Evolutionary conservation across 1,284 basidiomycete species (phyloP).

Genomic region (Apiotrichum akiyoshidainum): DNA sequence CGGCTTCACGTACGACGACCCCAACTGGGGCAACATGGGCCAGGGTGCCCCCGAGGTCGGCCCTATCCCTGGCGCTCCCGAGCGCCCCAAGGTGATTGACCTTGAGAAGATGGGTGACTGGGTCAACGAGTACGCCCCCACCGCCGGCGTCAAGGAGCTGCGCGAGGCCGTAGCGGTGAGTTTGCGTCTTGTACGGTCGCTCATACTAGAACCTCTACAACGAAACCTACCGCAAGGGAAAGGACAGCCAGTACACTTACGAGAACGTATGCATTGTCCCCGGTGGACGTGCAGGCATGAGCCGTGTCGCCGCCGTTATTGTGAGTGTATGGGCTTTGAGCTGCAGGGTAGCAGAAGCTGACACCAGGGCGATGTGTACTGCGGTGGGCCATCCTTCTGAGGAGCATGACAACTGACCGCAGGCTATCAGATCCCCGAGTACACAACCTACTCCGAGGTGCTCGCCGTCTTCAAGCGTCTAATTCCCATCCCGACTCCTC

Average conservation of each 20-base stretch:
- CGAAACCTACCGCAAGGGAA: constrained; percentile 74
- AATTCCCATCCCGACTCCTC: constrained; percentile 77
- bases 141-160: constrained; percentile 75
- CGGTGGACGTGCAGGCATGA: constrained; percentile 81
- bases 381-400: constrained; percentile 12
- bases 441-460: constrained; percentile 59
- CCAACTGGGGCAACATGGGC: constrained; percentile 72
- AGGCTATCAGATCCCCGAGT: constrained; percentile 42
- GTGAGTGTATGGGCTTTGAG: constrained; percentile 2
- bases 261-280: constrained; percentile 69
- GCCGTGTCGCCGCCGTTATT: constrained; percentile 84
- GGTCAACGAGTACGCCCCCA: constrained; percentile 88
- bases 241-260: constrained; percentile 75
- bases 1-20: constrained; percentile 71
- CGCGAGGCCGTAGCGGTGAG: constrained; percentile 36
- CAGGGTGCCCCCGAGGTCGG: constrained; percentile 51
- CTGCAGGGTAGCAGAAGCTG: background rate
- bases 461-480: constrained; percentile 82
- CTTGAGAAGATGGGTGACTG: constrained; percentile 64
- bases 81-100: constrained; percentile 60
- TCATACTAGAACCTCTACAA: constrained; percentile 74
- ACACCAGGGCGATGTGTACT: constrained; percentile 39
- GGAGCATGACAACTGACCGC: background rate
- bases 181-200: constrained; percentile 46
- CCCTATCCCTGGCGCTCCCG: constrained; percentile 68